Conservation (phyloP, 176 grass and related monocot species). For the Tillandsia fasciculata region DNA sequence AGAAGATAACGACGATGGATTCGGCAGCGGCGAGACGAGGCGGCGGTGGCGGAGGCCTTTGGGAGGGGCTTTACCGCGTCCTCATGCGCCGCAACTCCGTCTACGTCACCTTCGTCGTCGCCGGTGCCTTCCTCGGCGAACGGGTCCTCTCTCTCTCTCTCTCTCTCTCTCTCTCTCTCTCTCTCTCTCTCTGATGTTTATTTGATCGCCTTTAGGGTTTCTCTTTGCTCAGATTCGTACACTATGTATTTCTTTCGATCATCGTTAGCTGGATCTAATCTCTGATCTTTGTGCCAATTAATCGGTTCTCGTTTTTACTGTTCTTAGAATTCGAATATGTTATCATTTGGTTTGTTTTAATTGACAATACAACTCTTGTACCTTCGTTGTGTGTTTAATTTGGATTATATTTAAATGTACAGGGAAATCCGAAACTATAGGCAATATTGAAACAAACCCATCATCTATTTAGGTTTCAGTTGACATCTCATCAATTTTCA, state of each 20-base stretch:
- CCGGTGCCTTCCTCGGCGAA: slow-evolving; percentile 74
- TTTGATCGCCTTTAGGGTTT: not conserved
- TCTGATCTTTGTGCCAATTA: too few relatives aligned
- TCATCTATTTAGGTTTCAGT: too few relatives aligned
- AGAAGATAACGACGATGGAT: not conserved
- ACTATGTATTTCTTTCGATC: not conserved
- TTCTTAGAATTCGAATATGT: too few relatives aligned
- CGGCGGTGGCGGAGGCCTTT: slow-evolving; percentile 11
- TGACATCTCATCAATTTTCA: too few relatives aligned
- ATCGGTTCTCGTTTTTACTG: too few relatives aligned
- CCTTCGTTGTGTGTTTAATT: too few relatives aligned
- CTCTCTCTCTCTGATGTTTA: not conserved
- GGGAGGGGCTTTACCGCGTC: slow-evolving; percentile 64
- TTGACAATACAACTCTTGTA: too few relatives aligned
- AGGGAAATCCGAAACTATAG: too few relatives aligned
- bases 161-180: not conserved
- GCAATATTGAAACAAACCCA: too few relatives aligned
- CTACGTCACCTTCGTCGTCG: slow-evolving; percentile 88
- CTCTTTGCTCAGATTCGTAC: not conserved
- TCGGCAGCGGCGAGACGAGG: not conserved
- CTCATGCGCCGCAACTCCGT: slow-evolving; percentile 84
- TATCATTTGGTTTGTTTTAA: too few relatives aligned
- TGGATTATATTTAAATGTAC: too few relatives aligned
- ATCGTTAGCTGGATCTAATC: too few relatives aligned
- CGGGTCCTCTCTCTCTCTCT: slow-evolving; percentile 25